Percentiles rank a stretch among this genome's conserved stretches.
Evolutionary conservation across 73 alveolate genomes (phyloP).

Genomic region (Paramecium sexaurelia): DNA sequence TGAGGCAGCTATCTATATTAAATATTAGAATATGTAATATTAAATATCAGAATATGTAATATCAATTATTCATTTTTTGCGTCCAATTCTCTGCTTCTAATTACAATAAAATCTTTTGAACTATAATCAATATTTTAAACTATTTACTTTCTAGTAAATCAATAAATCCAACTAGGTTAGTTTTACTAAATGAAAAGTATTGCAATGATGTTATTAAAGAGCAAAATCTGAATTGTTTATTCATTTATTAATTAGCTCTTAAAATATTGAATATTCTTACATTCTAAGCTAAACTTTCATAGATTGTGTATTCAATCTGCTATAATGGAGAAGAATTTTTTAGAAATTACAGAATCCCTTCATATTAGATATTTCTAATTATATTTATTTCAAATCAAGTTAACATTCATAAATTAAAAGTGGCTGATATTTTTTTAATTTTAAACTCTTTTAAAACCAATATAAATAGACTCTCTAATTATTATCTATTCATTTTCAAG

Average conservation of each 20-base stretch:
- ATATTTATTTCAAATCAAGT: background rate
- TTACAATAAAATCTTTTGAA: background rate
- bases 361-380: background rate
- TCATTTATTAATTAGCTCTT: constrained; percentile 20
- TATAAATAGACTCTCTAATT: no score
- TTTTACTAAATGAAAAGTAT: background rate
- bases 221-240: background rate
- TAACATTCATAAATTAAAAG: background rate
- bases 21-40: background rate
- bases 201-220: background rate
- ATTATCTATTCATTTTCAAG: background rate
- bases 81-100: background rate
- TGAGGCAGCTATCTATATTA: background rate
- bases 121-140: background rate
- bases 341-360: background rate
- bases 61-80: background rate
- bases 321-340: background rate
- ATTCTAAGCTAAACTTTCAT: background rate
- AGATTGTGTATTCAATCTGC: background rate
- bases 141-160: background rate
- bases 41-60: background rate
- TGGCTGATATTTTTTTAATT: background rate
- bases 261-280: background rate
- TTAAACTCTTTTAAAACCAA: background rate
- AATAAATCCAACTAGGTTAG: background rate